Percentiles rank a stretch among this genome's conserved stretches.
Evolutionary conservation across 2,329 filamentous ascomycete species (phyloP).

Genomic region (Aspergillus neotritici): DNA sequence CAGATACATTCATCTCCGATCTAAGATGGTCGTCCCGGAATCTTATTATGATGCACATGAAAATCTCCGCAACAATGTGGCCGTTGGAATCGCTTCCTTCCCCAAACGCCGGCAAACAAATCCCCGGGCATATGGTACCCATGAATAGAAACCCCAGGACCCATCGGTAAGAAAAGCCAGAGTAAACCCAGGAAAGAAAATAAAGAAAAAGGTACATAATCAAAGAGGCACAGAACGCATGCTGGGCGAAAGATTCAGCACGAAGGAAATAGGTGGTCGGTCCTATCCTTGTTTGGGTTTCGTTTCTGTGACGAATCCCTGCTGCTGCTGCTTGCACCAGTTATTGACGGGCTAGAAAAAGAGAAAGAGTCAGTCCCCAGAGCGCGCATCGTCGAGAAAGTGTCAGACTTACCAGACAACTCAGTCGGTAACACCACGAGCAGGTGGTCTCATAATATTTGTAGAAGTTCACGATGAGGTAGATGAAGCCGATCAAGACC

Average conservation of each 20-base stretch:
- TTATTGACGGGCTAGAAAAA: conserved; percentile 37
- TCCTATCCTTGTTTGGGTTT: not conserved
- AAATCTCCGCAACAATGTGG: too few relatives aligned
- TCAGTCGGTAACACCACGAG: conserved; percentile 90
- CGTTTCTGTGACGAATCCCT: conserved; percentile 18
- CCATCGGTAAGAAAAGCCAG: not conserved
- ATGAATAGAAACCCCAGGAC: not conserved
- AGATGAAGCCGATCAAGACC: conserved; percentile 78
- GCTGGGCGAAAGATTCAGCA: too few relatives aligned
- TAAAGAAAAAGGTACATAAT: not conserved
- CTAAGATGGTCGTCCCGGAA: too few relatives aligned
- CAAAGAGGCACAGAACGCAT: too few relatives aligned
- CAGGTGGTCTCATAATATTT: conserved; percentile 64
- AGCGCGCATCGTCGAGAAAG: not conserved
- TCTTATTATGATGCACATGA: too few relatives aligned
- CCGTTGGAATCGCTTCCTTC: too few relatives aligned
- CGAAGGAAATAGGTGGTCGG: too few relatives aligned
- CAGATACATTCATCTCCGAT: conserved; percentile 1
- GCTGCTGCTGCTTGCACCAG: conserved; percentile 40
- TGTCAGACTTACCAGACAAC: conserved; percentile 69
- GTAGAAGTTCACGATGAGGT: conserved; percentile 90
- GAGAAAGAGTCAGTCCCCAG: not conserved
- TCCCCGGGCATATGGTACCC: not conserved
- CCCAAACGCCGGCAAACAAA: too few relatives aligned
- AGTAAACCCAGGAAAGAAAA: not conserved